Percentiles rank a stretch among this genome's conserved stretches.
Conservation (phyloP, 306 rosid genomes). For the Pyrus pyrifolia region DNA sequence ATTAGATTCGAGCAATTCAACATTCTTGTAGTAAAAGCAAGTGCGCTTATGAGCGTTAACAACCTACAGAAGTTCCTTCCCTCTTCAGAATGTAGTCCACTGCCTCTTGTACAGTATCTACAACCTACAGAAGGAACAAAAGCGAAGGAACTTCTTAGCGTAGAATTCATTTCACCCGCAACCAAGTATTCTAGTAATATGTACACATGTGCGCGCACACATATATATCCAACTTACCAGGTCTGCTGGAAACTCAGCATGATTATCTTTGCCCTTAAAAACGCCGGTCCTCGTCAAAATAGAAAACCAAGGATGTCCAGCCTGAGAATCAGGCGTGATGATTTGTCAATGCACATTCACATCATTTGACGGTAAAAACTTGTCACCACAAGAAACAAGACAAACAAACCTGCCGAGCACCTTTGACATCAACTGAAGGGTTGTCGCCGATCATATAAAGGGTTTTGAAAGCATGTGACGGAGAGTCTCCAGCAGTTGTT, state of each 20-base stretch:
- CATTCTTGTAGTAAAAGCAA: no score
- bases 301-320: slow-evolving; percentile 25
- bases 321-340: slow-evolving; percentile 1
- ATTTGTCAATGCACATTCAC: not conserved
- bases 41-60: no score
- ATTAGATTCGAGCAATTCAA: no score
- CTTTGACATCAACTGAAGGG: slow-evolving; percentile 23
- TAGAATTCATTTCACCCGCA: no score
- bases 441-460: slow-evolving; percentile 28
- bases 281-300: slow-evolving; percentile 24
- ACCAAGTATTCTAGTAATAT: no score
- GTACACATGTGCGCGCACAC: fast-evolving
- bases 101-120: slow-evolving; percentile 32
- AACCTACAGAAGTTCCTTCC: slow-evolving; percentile 10
- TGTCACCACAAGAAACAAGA: not conserved
- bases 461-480: slow-evolving; percentile 8
- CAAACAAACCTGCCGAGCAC: slow-evolving; percentile 23
- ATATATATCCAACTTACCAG: slow-evolving; percentile 6
- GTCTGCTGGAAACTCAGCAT: slow-evolving; percentile 31
- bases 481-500: not conserved
- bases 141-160: not conserved
- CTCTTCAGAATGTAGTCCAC: slow-evolving; percentile 28
- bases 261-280: slow-evolving; percentile 23
- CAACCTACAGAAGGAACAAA: slow-evolving; percentile 20
- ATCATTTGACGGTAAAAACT: not conserved